Conservation (phyloP, 2,329 filamentous ascomycete species). For the Eutypella sp. region DNA sequence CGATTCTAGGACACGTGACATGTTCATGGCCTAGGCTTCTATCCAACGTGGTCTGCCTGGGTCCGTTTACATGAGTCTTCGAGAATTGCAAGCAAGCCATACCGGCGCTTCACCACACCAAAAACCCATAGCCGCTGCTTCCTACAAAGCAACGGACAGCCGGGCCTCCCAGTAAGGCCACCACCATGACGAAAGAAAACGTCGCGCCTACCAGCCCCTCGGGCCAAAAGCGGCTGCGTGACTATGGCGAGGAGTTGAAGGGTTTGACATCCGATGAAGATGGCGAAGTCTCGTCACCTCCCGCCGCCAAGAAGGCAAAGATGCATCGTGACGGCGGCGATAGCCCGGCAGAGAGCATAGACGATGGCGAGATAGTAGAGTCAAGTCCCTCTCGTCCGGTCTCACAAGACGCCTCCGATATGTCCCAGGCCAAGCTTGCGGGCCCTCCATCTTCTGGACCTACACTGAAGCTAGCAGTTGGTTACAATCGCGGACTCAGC, state of each 20-base stretch:
- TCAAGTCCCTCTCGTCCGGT: slow-evolving; percentile 7
- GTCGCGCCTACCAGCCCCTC: slow-evolving; percentile 8
- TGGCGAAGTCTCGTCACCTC: slow-evolving; percentile 4
- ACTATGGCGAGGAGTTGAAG: slow-evolving; percentile 27
- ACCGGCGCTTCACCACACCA: no score
- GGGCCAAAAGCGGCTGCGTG: slow-evolving; percentile 21
- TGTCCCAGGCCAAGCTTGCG: no score
- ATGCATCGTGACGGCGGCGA: slow-evolving; percentile 5
- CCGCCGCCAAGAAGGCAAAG: slow-evolving; percentile 20
- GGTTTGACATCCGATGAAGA: slow-evolving; percentile 21
- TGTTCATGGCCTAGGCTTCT: no score
- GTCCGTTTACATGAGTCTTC: no score
- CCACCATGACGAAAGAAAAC: slow-evolving; percentile 5
- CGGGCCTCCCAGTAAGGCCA: slow-evolving; percentile 7
- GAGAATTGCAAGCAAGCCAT: no score
- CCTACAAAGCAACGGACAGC: slow-evolving; percentile 6
- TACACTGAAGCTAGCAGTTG: slow-evolving; percentile 2
- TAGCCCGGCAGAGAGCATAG: slow-evolving; percentile 19
- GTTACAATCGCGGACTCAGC: slow-evolving; percentile 20
- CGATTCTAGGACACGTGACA: no score
- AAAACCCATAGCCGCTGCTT: background rate
- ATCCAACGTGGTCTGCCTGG: no score
- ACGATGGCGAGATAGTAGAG: slow-evolving; percentile 30
- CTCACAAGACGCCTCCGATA: background rate
- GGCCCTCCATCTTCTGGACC: no score